Evolutionary conservation across 2,329 filamentous ascomycete genomes (phyloP).

Genomic region (Colletotrichum scovillei): DNA sequence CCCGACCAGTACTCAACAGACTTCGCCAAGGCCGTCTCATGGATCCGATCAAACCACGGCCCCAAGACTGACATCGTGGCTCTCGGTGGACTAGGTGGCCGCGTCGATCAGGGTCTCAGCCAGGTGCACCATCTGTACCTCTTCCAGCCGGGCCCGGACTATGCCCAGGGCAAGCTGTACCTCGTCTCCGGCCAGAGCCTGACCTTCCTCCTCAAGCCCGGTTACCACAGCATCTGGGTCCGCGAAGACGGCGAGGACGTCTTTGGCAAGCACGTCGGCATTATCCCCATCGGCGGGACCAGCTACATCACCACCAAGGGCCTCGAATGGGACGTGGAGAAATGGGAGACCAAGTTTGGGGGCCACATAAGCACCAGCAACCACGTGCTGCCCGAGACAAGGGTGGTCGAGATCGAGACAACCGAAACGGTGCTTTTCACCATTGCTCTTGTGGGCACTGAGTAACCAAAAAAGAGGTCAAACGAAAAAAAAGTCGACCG

Average conservation of each 20-base stretch:
- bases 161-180: conserved; percentile 72
- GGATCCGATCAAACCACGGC: conserved; percentile 57
- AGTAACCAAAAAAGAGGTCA: conserved; percentile 25
- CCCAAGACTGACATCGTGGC: conserved; percentile 74
- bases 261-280: conserved; percentile 85
- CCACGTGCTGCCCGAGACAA: conserved; percentile 70
- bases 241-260: conserved; percentile 60
- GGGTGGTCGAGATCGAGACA: conserved; percentile 72
- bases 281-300: conserved; percentile 85
- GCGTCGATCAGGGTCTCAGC: conserved; percentile 92
- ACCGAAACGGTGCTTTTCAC: conserved; percentile 79
- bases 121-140: conserved; percentile 87
- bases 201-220: conserved; percentile 81
- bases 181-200: conserved; percentile 85
- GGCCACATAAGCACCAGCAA: conserved; percentile 84
- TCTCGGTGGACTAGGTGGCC: conserved; percentile 86
- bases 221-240: conserved; percentile 75
- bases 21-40: conserved; percentile 83
- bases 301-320: conserved; percentile 83
- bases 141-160: conserved; percentile 64
- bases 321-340: conserved; percentile 88
- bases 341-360: conserved; percentile 84
- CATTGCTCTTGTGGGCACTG: conserved; percentile 64
- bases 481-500: not conserved
- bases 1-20: conserved; percentile 91